These are phyloP conservation scores for Saturnispora sekii DNA, from an alignment of 805 yeast species.

Conservation along the genomic window DNA sequence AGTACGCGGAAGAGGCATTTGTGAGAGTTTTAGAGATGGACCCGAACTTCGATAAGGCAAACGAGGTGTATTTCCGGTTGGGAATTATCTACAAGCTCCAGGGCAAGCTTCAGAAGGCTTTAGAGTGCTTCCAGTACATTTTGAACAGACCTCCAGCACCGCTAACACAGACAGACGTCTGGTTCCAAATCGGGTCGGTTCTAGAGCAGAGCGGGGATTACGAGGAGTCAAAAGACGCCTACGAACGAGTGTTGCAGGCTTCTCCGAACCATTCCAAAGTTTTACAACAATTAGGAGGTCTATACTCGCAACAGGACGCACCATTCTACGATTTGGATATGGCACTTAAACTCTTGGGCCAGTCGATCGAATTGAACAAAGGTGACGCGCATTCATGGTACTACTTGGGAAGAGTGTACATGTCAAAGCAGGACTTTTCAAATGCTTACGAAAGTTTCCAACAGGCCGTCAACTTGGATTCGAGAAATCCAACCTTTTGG, in stretches of 20 bases:
- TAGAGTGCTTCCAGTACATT: constrained; percentile 92
- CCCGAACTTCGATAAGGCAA: constrained; percentile 91
- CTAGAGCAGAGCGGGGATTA: constrained; percentile 90
- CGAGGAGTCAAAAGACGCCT: constrained; percentile 88
- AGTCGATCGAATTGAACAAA: constrained; percentile 81
- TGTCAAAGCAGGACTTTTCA: constrained; percentile 90
- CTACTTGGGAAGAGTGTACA: constrained; percentile 90
- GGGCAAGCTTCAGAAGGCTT: constrained; percentile 72
- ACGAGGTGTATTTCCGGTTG: constrained; percentile 90
- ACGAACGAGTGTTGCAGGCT: constrained; percentile 80
- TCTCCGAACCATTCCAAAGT: constrained; percentile 95
- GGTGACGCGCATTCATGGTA: constrained; percentile 97
- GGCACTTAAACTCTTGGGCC: constrained; percentile 73
- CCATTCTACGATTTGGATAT: constrained; percentile 72
- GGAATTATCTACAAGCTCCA: constrained; percentile 97
- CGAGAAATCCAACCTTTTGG: constrained; percentile 98
- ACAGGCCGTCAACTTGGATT: constrained; percentile 95
- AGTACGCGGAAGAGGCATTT: constrained; percentile 97
- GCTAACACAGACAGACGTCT: constrained; percentile 89
- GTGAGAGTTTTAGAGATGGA: constrained; percentile 92
- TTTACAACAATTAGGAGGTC: constrained; percentile 89
- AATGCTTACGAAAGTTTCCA: constrained; percentile 98
- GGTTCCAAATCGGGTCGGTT: constrained; percentile 97
- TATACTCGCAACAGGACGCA: constrained; percentile 68
- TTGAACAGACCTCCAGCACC: constrained; percentile 90